Evolutionary conservation across 495 filamentous ascomycete species (phyloP), one percentile per base, ranked within the genome.

Genomic region (Thozetella sp.): DNA sequence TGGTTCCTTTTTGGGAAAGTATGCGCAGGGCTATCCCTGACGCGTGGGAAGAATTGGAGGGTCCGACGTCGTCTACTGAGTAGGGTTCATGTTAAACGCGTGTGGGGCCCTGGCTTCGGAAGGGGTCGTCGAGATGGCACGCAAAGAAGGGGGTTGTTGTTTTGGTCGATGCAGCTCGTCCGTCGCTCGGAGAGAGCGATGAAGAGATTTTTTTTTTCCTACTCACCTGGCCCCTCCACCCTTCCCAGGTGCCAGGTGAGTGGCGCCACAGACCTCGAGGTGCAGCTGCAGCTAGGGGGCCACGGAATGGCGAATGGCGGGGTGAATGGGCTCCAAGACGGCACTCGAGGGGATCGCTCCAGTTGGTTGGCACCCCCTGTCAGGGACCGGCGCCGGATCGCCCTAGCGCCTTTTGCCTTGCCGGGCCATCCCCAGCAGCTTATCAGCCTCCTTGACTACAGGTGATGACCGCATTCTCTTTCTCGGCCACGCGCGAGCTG

Each of bases 181-280:
- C 15, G 6, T 6, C 30, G 6, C 30, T 37, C 30, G 30, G 30
- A 15, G 6, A 24, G 27, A n/a, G 57, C n/a, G 26, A 55, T 40
- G 37, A 56, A 50, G 43, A 20, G n/a, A n/a, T n/a, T n/a, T 11
- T 56, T 51, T 60, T 48, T 52, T 17, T 37, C 25, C 22, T 22
- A 52, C 20, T 43, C 22, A 24, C 54, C 55, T 50, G n/a, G n/a
- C n/a, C n/a, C n/a, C n/a, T n/a, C n/a, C n/a, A n/a, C n/a, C n/a
- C n/a, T n/a, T n/a, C n/a, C n/a, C n/a, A n/a, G n/a, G n/a, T n/a
- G n/a, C n/a, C 55, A 57, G 13, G 23, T 25, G 12, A 58, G 24
- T n/a, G n/a, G n/a, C n/a, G 22, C 50, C 57, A 50, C 57, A 54
- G 9, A 48, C 30, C 17, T 37, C 6, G 9, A 6, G 20, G 20